Base-by-base conservation (phyloP, 768 basidiomycete genomes). In the Naganishia kalamii region DNA sequence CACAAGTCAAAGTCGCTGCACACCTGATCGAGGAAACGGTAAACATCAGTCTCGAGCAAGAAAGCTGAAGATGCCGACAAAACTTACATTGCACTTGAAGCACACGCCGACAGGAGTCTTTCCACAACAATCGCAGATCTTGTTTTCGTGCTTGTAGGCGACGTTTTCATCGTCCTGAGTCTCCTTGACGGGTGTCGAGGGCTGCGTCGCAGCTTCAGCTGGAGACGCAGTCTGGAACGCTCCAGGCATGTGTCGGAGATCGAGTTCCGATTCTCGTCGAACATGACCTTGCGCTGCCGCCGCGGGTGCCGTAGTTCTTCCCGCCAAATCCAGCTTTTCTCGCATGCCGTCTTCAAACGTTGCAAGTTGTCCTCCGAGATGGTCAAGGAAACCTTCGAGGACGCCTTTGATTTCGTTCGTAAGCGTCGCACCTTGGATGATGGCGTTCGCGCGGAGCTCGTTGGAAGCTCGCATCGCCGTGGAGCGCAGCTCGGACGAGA, bases 1-100 rank as follows among this genome's bases (percentile, higher is more conserved):
- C 76, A 77, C 11, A 77, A 67, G 63, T 77, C 76, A 66, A 73
- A 77, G 66, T 77, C 76, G 21, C 67, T 63, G 67, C 75, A 74
- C 46, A 68, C 54, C 54, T 57, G 27, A n/a, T 63, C 57, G 64
- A 62, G 10, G 5, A 25, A 25, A 19, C 35, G 32, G 27, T 11
- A 27, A 1, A 25, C 15, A 29, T 63, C 21, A 69, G 57, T 54
- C 19, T 10, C 62, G 52, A 10, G 19, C 40, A 21, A 17, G 29
- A 32, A 29, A 25, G 17, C 29, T 0, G 19, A 10, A 43, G 25
- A 29, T 11, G 10, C 6, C 10, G 17, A 30, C 2, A n/a, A 6
- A 19, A 68, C 69, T 62, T 50, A 74, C 73, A 48, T 72, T 71
- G 65, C 76, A 77, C 66, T 77, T 75, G 72, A 73, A 77, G 32